phyloP scores from a whole-genome alignment of 306 rosid species.

The Prosopis cineraria region DNA sequence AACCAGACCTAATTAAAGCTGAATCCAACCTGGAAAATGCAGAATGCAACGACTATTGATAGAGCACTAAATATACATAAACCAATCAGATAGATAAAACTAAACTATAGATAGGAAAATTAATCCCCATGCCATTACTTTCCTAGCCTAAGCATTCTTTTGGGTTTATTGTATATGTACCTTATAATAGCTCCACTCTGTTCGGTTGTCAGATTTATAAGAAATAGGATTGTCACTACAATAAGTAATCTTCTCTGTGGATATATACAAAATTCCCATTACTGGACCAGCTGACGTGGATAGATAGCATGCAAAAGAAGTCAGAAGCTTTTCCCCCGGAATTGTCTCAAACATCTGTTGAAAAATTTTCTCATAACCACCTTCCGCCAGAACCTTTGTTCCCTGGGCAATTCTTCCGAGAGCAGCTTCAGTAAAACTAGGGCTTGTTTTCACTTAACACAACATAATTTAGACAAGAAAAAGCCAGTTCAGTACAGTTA shows the following conservation, averaged over 20 bases:
- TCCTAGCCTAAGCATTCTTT: background rate
- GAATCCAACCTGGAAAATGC: background rate
- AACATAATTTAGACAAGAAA: constrained; percentile 7
- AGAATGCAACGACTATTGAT: background rate
- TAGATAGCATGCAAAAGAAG: constrained; percentile 21
- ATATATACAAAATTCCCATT: constrained; percentile 22
- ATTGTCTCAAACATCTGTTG: constrained; percentile 11
- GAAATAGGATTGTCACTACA: constrained; percentile 24
- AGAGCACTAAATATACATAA: background rate
- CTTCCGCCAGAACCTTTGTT: constrained; percentile 34
- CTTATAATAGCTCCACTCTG: constrained; percentile 27
- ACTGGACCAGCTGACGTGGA: constrained; percentile 29
- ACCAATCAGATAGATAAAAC: background rate
- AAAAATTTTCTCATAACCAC: constrained; percentile 46
- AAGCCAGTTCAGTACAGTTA: constrained; percentile 17
- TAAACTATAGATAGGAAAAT: background rate
- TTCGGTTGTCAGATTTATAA: constrained; percentile 11
- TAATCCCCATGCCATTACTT: background rate
- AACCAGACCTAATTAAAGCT: background rate
- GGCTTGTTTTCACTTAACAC: constrained; percentile 64
- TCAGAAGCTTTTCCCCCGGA: constrained; percentile 12
- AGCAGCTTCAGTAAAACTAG: constrained; percentile 78
- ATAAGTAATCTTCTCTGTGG: constrained; percentile 8
- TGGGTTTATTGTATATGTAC: background rate
- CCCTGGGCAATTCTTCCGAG: constrained; percentile 71